Base-by-base conservation (phyloP, 1,284 basidiomycete species). In the Puccinia brachypodii region DNA sequence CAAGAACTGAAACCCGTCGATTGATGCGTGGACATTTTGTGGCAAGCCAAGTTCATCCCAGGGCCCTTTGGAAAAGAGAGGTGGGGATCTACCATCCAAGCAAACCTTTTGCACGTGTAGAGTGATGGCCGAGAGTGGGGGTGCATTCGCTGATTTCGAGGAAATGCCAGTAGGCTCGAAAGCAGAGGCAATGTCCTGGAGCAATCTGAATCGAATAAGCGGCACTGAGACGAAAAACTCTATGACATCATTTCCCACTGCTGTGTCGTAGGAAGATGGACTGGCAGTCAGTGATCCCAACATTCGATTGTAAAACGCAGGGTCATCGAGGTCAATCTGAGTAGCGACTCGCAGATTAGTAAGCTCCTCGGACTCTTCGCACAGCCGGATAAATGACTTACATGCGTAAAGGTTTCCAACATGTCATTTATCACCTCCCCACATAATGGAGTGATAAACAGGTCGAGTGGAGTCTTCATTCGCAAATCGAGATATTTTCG, bases 171-270 rank as follows among this genome's bases (percentile, higher is more conserved):
- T 33, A 31, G 73, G 73, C 33, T 56, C 38, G 73, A 75, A 60
- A 14, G 40, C 56, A 60, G 73, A 42, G 42, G 36, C 50, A 38
- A 75, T 42, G 33, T 75, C 73, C 22, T 75, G 73, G 11, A 75
- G 73, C 25, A 75, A 42, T 42, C 73, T 75, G n/a, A 75, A 60
- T 31, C 73, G 73, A 60, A 75, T 40, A 25, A 75, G 73, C 38
- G 73, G 73, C 28, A 75, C 47, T 58, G 56, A 75, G 60, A 60
- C 31, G 14, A 75, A 75, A 60, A 75, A 75, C 16, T 75, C 73
- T 31, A 40, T 40, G 31, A 75, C 36, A 19, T 42, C 36, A 14
- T 42, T 31, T 9, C 22, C 53, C n/a, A 40, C 22, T 3, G 73
- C 44, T 60, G 50, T 38, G 33, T 14, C 38, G 16, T 58, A 38